A percentile compares a stretch with the other conserved stretches of the same genome.
Conservation (phyloP, 2,329 filamentous ascomycete species). For the Hymenoscyphus albidus region DNA sequence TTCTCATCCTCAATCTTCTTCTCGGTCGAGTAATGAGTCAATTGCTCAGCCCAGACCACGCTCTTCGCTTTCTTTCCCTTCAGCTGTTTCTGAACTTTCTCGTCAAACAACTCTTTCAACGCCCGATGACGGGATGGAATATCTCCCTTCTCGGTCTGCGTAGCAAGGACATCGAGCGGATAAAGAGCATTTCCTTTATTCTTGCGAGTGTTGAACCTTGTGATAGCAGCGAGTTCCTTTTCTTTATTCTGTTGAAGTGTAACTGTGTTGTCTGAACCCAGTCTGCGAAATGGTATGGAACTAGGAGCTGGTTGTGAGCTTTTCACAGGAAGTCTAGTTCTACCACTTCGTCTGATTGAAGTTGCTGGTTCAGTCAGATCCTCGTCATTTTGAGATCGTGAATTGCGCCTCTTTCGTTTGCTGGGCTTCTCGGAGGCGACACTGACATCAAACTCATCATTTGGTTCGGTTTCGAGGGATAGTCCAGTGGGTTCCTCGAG, state of each 20-base stretch:
- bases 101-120: constrained; percentile 35
- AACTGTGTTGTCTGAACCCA: constrained; percentile 30
- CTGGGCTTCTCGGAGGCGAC: constrained; percentile 18
- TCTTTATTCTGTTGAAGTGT: constrained; percentile 37
- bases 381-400: constrained; percentile 17
- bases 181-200: constrained; percentile 41
- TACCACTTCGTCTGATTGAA: constrained; percentile 31
- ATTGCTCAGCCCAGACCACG: constrained; percentile 33
- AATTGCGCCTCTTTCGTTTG: constrained; percentile 23
- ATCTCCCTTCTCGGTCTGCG: constrained; percentile 40
- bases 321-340: constrained; percentile 33
- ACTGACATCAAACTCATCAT: constrained; percentile 28
- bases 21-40: constrained; percentile 31
- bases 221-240: constrained; percentile 42
- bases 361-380: constrained; percentile 19
- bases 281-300: constrained; percentile 33
- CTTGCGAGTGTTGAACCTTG: constrained; percentile 43
- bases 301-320: constrained; percentile 27
- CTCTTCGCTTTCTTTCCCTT: constrained; percentile 29
- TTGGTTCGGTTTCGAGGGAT: constrained; percentile 14
- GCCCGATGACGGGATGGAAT: constrained; percentile 37
- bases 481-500: constrained; percentile 20
- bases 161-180: constrained; percentile 32
- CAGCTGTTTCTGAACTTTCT: constrained; percentile 32
- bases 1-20: constrained; percentile 26